phyloP scores from a whole-genome alignment of 2,329 filamentous ascomycete species.

The Pestalotiopsis sp. region DNA sequence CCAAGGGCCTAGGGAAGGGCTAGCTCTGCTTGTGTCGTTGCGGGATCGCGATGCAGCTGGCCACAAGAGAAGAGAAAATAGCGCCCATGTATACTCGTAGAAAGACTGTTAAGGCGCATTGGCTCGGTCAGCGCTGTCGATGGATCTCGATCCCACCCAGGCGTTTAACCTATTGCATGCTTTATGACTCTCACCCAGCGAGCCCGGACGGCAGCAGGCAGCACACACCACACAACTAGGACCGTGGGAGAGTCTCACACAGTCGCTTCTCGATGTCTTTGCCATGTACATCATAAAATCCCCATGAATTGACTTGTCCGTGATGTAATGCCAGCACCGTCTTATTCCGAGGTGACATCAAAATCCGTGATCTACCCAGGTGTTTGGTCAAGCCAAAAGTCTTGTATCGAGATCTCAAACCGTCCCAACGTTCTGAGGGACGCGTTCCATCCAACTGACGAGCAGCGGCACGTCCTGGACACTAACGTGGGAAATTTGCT shows the following conservation, averaged over 20 bases:
- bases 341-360: background rate
- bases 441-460: no score
- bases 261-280: background rate
- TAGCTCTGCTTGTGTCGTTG: background rate
- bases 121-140: background rate
- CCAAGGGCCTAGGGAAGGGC: background rate
- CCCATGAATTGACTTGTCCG: background rate
- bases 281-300: no score
- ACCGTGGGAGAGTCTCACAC: background rate
- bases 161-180: background rate
- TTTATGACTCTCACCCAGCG: background rate
- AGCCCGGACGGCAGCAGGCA: background rate
- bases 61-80: background rate
- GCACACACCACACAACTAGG: background rate
- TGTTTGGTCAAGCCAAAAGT: no score
- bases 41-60: slow-evolving; percentile 4
- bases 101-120: background rate
- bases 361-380: background rate
- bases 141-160: background rate
- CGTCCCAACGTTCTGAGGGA: no score
- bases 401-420: no score
- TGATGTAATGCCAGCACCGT: background rate
- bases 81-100: background rate
- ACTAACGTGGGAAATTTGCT: background rate
- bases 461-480: no score